Base-by-base conservation (phyloP, 805 yeast genomes). In the Nakazawaea peltata region DNA sequence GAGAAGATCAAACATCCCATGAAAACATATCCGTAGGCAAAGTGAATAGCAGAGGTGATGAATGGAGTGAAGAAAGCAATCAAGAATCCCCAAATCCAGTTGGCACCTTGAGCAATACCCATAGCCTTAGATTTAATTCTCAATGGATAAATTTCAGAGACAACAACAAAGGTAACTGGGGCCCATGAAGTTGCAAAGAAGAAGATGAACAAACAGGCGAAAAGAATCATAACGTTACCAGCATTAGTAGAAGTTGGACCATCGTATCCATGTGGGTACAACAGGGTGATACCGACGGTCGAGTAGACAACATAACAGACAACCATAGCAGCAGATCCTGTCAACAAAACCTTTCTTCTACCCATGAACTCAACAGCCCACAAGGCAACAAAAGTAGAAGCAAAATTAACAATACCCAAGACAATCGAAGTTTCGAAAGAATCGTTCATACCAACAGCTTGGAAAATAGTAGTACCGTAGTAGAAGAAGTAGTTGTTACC, bases 121-220 rank as follows among this genome's bases (percentile, higher is more conserved):
- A 79, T 76, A 33, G 73, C 71, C 56, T 71, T 72, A 23, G 73
- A 57, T 57, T 77, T 72, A 45, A 77, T 74, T 60, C 79, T 71
- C 44, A 74, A 64, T 41, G 85, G 85, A 56, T 74, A 80, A 29
- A 77, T 59, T 55, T 80, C 88, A 30, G 83, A 71, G 17, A 77
- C 74, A 42, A 79, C 67, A 32, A 76, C 76, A 59, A 69, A 79
- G 25, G 75, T 73, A 42, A 76, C 74, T 39, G 86, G 84, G 27
- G 84, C 87, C 78, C 84, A 75, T n/a, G 86, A 74, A 18, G 75
- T 66, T 3, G 88, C 87, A 51, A 80, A 80, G 54, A 66, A 74
- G 57, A 74, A 63, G 39, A 80, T 73, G 60, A 67, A 80, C 34
- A 77, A 50, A 59, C 83, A 77, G 5, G 85, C 67, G 36, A 79